These are phyloP conservation scores for Lachancea quebecensis DNA, from an alignment of 805 yeast species.

Conservation along the genomic window DNA sequence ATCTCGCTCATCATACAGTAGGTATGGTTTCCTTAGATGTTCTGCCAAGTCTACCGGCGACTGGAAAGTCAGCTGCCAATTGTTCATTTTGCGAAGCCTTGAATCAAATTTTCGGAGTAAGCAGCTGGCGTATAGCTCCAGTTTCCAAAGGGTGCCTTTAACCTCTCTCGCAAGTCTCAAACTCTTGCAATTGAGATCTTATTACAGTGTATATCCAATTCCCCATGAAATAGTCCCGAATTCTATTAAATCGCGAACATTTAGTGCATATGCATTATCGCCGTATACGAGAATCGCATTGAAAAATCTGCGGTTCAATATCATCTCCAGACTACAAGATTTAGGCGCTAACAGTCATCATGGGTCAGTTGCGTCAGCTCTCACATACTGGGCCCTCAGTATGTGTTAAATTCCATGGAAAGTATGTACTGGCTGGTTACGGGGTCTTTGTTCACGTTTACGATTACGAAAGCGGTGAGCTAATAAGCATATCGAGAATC, in stretches of 20 bases:
- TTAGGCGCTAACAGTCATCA: background rate
- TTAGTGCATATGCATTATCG: background rate
- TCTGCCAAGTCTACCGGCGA: conserved; percentile 25
- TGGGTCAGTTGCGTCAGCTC: conserved; percentile 4
- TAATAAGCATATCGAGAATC: conserved; percentile 38
- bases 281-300: too few species aligned
- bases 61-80: conserved; percentile 31
- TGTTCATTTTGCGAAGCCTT: conserved; percentile 21
- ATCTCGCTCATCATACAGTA: conserved; percentile 28
- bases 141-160: background rate
- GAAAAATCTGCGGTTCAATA: background rate
- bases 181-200: background rate
- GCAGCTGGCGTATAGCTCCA: background rate
- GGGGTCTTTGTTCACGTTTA: conserved; percentile 63
- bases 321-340: background rate
- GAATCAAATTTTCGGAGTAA: background rate
- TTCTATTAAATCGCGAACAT: background rate
- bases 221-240: background rate
- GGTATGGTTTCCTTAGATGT: conserved; percentile 29
- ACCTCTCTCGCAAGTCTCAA: background rate
- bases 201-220: too few species aligned
- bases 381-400: conserved; percentile 62
- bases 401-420: conserved; percentile 41
- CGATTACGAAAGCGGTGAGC: conserved; percentile 35
- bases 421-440: conserved; percentile 51